Percentiles rank a stretch among this genome's conserved stretches.
These are phyloP conservation scores for Flaveria sonorensis DNA, from an alignment of 129 eudicot genomes.

Conservation along the genomic window DNA sequence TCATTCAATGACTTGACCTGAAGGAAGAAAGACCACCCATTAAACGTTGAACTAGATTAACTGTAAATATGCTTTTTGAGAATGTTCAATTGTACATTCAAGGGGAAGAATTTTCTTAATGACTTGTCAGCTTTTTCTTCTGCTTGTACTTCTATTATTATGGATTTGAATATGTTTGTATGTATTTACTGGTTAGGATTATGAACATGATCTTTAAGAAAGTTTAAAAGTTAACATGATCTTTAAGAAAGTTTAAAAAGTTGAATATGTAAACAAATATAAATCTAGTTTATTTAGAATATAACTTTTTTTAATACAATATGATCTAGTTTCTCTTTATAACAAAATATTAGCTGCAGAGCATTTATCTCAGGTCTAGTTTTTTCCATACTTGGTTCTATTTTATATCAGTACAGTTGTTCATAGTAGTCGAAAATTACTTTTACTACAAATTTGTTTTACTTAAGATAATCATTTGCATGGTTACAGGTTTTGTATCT, in stretches of 20 bases:
- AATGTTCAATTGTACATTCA: background rate
- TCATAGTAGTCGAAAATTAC: background rate
- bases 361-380: background rate
- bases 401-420: background rate
- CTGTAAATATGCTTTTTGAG: constrained; percentile 8
- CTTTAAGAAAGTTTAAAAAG: background rate
- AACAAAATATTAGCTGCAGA: background rate
- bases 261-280: background rate
- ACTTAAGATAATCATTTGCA: background rate
- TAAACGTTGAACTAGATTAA: background rate
- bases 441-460: background rate
- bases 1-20: background rate
- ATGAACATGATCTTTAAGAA: constrained; percentile 1
- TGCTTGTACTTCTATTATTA: background rate
- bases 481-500: constrained; percentile 51
- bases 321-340: background rate
- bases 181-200: background rate
- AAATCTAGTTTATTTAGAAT: background rate
- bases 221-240: background rate
- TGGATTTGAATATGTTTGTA: background rate
- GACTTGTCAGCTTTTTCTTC: background rate
- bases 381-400: background rate
- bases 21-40: background rate
- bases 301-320: background rate
- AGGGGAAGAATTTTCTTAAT: background rate